Base-by-base conservation (phyloP, 2,329 filamentous ascomycete genomes). In the Botrytis deweyae region DNA sequence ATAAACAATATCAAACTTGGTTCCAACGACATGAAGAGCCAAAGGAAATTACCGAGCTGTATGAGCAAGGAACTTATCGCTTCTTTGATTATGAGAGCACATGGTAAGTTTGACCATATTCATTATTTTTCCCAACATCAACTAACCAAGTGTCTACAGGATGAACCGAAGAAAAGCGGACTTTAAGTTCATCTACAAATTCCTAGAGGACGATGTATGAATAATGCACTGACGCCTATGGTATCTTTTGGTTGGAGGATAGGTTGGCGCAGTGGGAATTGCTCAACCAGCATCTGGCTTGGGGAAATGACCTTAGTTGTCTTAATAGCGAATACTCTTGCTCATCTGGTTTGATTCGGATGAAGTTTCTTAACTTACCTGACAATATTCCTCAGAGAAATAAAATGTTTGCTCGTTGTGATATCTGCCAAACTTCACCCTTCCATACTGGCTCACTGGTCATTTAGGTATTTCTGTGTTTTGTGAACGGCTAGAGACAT, bases 61-160 rank as follows among this genome's bases (percentile, higher is more conserved):
- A 94, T 81, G 96, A 99, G 85, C 96, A 99, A 84, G 96, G 96
- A 76, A 99, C 96, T 38, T 99, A 99, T 86, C 91, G 96, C 69
- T 99, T 99, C 87, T 99, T 99, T 83, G 96, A 99, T 84, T 99
- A 99, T 82, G 96, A 99, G 85, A 97, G 93, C 83, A 99, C 96
- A 81, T 99, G 96, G 96, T 98, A 85, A 74, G 69, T 70, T 42
- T 70, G 22, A 70, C 66, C 46, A 71, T 66, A 29, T 69, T 64
- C 44, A 58, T 72, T 14, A 36, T 59, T 44, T 68, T 40, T 8
- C 33, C 36, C 14, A 64, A 33, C 59, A 73, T 8, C 58, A 52
- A 63, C 61, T 70, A 52, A 65, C 20, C 29, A 18, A 36, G 4
- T 59, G 61, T 61, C 49, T 64, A 18, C 81, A 98, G 95, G 95